Conservation (phyloP, 176 grass and related monocot genomes). For the Bromus sterilis region DNA sequence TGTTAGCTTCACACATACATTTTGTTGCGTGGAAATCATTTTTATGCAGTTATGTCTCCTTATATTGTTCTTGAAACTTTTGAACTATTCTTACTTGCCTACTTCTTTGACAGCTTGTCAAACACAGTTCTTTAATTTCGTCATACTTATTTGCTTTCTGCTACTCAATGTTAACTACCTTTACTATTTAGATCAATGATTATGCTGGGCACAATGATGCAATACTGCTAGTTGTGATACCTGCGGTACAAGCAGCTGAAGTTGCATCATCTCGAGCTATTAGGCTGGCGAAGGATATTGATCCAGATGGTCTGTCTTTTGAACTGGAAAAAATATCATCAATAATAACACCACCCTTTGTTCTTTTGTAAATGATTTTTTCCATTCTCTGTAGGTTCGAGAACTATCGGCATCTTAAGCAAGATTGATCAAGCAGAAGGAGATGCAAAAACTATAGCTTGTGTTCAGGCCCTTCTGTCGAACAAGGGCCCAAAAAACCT, state of each 20-base stretch:
- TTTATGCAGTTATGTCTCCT: background rate
- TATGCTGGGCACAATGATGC: constrained; percentile 86
- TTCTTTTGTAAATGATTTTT: background rate
- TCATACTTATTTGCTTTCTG: background rate
- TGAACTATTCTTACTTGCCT: background rate
- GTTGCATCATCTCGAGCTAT: constrained; percentile 72
- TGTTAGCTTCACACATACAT: background rate
- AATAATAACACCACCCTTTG: background rate
- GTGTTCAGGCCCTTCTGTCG: constrained; percentile 62
- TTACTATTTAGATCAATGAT: constrained; percentile 64
- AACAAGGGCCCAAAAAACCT: constrained; percentile 74
- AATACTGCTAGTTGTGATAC: constrained; percentile 81
- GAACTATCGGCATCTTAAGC: constrained; percentile 90
- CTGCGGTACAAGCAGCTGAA: constrained; percentile 83
- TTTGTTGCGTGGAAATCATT: background rate
- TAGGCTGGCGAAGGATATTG: constrained; percentile 89
- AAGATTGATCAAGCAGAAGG: constrained; percentile 81
- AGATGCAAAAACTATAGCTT: constrained; percentile 70
- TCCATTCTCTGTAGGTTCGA: constrained; percentile 51
- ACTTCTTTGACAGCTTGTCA: background rate
- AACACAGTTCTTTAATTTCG: background rate
- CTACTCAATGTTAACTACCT: constrained; percentile 1
- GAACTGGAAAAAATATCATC: background rate
- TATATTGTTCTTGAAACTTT: background rate
- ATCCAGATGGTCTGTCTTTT: constrained; percentile 69